These are phyloP conservation scores for Ganoderma lucidum DNA, from an alignment of 1,284 basidiomycete genomes.

Conservation along the genomic window DNA sequence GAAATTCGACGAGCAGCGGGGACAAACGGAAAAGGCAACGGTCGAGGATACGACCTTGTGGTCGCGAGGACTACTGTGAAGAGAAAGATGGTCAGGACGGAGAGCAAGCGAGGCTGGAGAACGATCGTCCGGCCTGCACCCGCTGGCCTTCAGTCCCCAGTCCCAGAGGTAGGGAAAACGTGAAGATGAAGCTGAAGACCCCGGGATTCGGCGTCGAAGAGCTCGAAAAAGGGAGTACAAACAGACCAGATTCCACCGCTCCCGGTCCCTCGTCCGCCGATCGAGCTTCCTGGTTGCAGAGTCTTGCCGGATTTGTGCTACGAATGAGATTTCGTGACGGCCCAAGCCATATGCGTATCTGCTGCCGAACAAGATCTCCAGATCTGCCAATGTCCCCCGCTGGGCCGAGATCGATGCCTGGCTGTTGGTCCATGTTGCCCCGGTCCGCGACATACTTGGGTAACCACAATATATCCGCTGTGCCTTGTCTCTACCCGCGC, in stretches of 20 bases:
- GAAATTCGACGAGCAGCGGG: constrained; percentile 1
- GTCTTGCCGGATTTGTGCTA: constrained; percentile 6
- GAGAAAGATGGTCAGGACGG: constrained; percentile 5
- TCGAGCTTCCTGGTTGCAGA: constrained; percentile 11
- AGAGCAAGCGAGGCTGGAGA: background rate
- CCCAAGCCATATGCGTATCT: constrained; percentile 16
- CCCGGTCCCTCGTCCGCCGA: constrained; percentile 22
- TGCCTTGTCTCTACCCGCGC: background rate
- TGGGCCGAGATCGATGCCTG: constrained; percentile 30
- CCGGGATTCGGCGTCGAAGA: background rate
- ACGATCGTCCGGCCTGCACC: constrained; percentile 7
- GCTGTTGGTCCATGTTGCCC: constrained; percentile 31
- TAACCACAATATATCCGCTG: constrained; percentile 22
- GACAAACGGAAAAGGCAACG: background rate
- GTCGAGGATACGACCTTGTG: background rate
- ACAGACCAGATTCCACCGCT: constrained; percentile 10
- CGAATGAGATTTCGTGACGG: constrained; percentile 15
- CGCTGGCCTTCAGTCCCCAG: background rate
- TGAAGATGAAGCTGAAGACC: constrained; percentile 10
- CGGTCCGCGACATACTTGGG: constrained; percentile 13
- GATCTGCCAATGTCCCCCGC: constrained; percentile 15
- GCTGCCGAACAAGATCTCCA: constrained; percentile 30
- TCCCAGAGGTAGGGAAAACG: background rate
- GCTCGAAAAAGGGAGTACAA: background rate
- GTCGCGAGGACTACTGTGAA: background rate